A percentile compares a stretch with the other conserved stretches of the same genome.
These are phyloP conservation scores for Emericellopsis terricola DNA, from an alignment of 495 filamentous ascomycete genomes.

Conservation along the genomic window DNA sequence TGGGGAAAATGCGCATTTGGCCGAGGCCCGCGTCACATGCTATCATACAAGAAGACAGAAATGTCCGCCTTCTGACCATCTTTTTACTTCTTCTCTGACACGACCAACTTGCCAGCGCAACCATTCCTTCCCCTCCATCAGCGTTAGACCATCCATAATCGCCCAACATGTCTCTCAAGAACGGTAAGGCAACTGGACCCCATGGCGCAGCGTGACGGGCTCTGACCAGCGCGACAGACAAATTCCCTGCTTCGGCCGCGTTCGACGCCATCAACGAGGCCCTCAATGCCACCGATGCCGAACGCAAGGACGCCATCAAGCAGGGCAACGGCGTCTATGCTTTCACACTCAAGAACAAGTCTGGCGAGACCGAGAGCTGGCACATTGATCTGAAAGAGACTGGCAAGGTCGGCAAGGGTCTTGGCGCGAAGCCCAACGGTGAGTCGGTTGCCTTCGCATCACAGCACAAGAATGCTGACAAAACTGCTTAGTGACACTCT, in stretches of 20 bases:
- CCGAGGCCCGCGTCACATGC: conserved; percentile 3
- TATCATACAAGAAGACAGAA: too few species aligned
- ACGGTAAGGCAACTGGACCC: conserved; percentile 34
- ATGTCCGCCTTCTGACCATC: too few species aligned
- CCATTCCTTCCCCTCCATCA: too few species aligned
- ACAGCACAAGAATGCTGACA: too few species aligned
- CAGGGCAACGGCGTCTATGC: conserved; percentile 74
- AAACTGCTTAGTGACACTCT: conserved; percentile 58
- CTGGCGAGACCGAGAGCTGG: conserved; percentile 67
- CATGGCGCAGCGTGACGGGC: too few species aligned
- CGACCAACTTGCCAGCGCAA: too few species aligned
- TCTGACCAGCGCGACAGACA: too few species aligned
- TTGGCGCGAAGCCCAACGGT: conserved; percentile 70
- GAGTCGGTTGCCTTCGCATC: too few species aligned
- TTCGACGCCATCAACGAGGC: conserved; percentile 77
- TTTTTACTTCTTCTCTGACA: neutral
- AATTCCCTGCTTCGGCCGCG: conserved; percentile 76
- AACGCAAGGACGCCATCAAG: conserved; percentile 75
- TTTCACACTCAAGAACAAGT: conserved; percentile 79
- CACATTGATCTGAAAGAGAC: conserved; percentile 89
- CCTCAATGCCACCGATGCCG: conserved; percentile 47
- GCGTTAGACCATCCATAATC: too few species aligned
- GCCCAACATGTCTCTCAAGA: conserved; percentile 69
- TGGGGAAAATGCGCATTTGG: too few species aligned
- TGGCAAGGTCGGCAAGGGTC: conserved; percentile 63